A percentile compares a stretch with the other conserved stretches of the same genome.
These are phyloP conservation scores for Claviceps cyperi DNA, from an alignment of 2,329 filamentous ascomycete species.

Conservation along the genomic window DNA sequence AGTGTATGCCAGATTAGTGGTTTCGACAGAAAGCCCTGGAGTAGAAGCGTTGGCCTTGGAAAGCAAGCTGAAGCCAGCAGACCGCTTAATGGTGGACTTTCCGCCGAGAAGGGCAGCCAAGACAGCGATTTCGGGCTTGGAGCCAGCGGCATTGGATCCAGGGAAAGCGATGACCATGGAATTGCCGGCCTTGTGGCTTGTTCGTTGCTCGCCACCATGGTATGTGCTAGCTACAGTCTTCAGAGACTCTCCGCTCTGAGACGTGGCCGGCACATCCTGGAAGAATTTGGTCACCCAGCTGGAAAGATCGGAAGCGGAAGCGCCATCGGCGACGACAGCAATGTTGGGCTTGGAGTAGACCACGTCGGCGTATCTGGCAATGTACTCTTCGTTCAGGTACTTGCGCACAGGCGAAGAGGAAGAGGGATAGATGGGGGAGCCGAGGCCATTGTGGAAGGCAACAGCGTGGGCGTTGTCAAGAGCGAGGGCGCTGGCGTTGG, in stretches of 20 bases:
- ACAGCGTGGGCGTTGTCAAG: constrained; percentile 73
- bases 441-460: constrained; percentile 89
- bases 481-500: constrained; percentile 51
- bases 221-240: constrained; percentile 62
- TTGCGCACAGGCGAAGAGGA: constrained; percentile 57
- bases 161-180: constrained; percentile 84
- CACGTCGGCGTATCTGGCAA: constrained; percentile 60
- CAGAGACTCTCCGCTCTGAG: constrained; percentile 36
- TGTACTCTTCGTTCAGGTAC: constrained; percentile 63
- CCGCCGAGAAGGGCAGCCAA: constrained; percentile 83
- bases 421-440: constrained; percentile 59
- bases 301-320: constrained; percentile 56
- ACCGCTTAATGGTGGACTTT: constrained; percentile 88
- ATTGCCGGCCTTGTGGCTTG: constrained; percentile 62
- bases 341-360: constrained; percentile 87
- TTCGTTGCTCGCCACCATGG: constrained; percentile 88
- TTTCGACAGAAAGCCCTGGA: constrained; percentile 52
- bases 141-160: constrained; percentile 64
- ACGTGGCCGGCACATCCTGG: constrained; percentile 46
- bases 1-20: constrained; percentile 75
- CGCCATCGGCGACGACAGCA: constrained; percentile 80
- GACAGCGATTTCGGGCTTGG: constrained; percentile 83
- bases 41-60: constrained; percentile 59
- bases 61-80: constrained; percentile 79
- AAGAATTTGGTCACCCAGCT: constrained; percentile 96